Evolutionary conservation across 495 filamentous ascomycete species (phyloP), one percentile per base, ranked within the genome.

Genomic region (Cudoniella acicularis): DNA sequence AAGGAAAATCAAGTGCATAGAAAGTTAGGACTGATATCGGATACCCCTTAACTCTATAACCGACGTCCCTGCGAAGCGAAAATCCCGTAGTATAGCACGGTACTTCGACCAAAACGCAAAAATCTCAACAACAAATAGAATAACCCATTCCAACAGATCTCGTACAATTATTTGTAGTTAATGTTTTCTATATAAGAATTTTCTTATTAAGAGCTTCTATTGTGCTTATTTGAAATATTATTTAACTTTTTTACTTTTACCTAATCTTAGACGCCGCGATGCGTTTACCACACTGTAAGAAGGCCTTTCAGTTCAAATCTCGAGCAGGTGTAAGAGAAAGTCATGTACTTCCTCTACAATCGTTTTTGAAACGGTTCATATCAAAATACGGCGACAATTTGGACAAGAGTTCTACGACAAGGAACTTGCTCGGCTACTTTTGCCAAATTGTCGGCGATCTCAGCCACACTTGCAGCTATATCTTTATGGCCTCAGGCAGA

Each of bases 61-160:
- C 30, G 43, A 52, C 24, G 26, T 52, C 49, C 49, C 49, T 52
- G 49, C 26, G 49, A 52, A 52, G 49, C 26, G 49, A 52, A 52
- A 52, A 27, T 52, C 49, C 49, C 49, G 49, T 52, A 52, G 49
- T 52, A 52, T 24, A 52, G 21, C 10, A 9, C 18, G 3, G 23
- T 18, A 26, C 43, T 52, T 30, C 49, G 22, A 52, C 49, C 9
- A 52, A 52, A 52, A 18, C 24, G 21, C 24, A 30, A 56, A 56
- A 43, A 56, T 56, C 41, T 56, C 41, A 56, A 56, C 22, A 26
- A 2, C 13, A 56, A 4, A 56, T 49, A 56, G 40, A 56, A 23
- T 46, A 46, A 46, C 43, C 43, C 17, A 46, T 46, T 46, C 43
- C 13, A 13, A 46, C 43, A 46, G 43, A 46, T 46, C 43, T 46